Percentiles rank a stretch among this genome's conserved stretches.
phyloP scores from a whole-genome alignment of 75 land plant species.

The Picea glauca region DNA sequence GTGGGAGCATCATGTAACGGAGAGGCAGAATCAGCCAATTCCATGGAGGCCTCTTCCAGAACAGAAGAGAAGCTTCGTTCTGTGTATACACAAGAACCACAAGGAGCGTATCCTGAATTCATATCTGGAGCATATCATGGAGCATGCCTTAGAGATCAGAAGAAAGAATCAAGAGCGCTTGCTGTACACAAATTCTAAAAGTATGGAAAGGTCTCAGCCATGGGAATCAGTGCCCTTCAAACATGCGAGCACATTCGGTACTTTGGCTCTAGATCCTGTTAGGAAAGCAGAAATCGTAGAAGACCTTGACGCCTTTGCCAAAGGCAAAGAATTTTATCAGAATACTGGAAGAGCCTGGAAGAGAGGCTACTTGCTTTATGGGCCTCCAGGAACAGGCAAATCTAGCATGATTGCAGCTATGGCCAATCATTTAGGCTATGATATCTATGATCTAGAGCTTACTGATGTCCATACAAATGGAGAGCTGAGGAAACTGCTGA shows the following conservation, averaged over 20 bases:
- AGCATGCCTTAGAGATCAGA: constrained; percentile 40
- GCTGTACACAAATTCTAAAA: constrained; percentile 58
- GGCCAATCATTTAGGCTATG: constrained; percentile 74
- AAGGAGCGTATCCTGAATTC: constrained; percentile 37
- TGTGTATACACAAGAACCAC: constrained; percentile 61
- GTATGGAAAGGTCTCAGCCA: constrained; percentile 50
- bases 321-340: constrained; percentile 59
- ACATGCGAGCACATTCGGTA: constrained; percentile 84
- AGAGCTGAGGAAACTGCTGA: constrained; percentile 73
- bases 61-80: constrained; percentile 64
- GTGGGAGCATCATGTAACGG: constrained; percentile 55
- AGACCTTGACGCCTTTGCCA: constrained; percentile 68
- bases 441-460: constrained; percentile 82
- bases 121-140: constrained; percentile 67
- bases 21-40: constrained; percentile 39
- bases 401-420: constrained; percentile 98
- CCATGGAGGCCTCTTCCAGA: constrained; percentile 67
- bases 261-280: constrained; percentile 73
- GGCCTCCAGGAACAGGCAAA: constrained; percentile 92
- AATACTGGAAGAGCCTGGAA: constrained; percentile 88
- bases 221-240: constrained; percentile 94
- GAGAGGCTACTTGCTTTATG: constrained; percentile 80
- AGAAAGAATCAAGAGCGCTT: constrained; percentile 48
- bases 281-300: constrained; percentile 59
- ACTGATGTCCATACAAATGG: constrained; percentile 81